Percentiles rank a stretch among this genome's conserved stretches.
Conservation (phyloP, 2,329 filamentous ascomycete genomes). For the Phyllosticta citriasiana region DNA sequence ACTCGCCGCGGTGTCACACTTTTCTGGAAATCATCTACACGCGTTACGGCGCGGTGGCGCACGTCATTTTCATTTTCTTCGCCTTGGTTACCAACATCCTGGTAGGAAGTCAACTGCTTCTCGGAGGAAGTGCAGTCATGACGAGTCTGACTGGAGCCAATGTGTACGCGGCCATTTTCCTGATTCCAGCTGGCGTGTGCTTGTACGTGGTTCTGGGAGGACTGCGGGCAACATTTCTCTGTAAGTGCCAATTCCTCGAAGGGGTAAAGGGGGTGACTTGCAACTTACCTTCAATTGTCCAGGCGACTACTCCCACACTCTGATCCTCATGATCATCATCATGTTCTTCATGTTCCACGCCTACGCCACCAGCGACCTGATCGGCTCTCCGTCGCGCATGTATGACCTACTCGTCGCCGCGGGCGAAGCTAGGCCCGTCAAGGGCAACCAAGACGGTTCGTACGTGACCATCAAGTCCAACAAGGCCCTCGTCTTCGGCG, state of each 20-base stretch:
- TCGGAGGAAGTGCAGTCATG: slow-evolving; percentile 34
- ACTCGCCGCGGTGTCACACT: slow-evolving; percentile 46
- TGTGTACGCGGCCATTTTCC: slow-evolving; percentile 34
- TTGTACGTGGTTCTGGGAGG: slow-evolving; percentile 26
- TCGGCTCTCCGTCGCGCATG: slow-evolving; percentile 30
- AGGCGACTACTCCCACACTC: slow-evolving; percentile 28
- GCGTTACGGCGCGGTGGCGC: slow-evolving; percentile 35
- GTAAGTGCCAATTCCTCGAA: slow-evolving; percentile 1
- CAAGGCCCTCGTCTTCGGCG: slow-evolving; percentile 33
- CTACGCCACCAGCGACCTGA: slow-evolving; percentile 29
- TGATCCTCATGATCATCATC: slow-evolving; percentile 35
- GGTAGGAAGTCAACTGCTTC: slow-evolving; percentile 30
- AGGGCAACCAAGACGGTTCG: slow-evolving; percentile 30
- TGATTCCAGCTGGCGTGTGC: slow-evolving; percentile 33
- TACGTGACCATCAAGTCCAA: slow-evolving; percentile 33
- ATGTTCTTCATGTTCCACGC: slow-evolving; percentile 36
- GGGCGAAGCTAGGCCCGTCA: slow-evolving; percentile 26
- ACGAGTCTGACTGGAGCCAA: slow-evolving; percentile 35
- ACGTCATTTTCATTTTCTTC: slow-evolving; percentile 43
- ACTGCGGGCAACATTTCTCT: slow-evolving; percentile 35
- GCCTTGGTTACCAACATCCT: slow-evolving; percentile 44
- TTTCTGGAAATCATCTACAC: slow-evolving; percentile 45
- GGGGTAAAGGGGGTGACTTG: background rate
- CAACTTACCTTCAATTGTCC: background rate
- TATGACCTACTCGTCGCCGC: slow-evolving; percentile 32